Percentiles rank a stretch among this genome's conserved stretches.
Conservation (phyloP, 495 filamentous ascomycete species). For the Lichenothelia convexa region DNA sequence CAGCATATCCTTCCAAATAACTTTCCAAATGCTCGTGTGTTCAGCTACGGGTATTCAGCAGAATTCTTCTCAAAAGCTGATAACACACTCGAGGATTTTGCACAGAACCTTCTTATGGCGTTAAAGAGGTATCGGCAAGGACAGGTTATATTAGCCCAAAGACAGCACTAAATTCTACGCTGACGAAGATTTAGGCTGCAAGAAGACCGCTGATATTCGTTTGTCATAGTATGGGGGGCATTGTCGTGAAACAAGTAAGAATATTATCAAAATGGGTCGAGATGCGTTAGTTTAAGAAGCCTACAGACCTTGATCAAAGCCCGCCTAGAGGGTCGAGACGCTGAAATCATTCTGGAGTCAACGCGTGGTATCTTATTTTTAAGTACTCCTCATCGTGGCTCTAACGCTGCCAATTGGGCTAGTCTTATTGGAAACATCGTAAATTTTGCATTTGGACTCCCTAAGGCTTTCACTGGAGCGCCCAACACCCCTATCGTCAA, state of each 20-base stretch:
- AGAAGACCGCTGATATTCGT: slow-evolving; percentile 11
- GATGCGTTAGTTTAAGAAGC: neutral
- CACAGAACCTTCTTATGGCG: slow-evolving; percentile 1
- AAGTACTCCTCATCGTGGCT: slow-evolving; percentile 12
- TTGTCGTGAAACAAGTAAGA: slow-evolving; percentile 14
- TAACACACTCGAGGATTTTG: slow-evolving; percentile 5
- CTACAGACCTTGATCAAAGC: slow-evolving; percentile 6
- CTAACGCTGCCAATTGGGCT: slow-evolving; percentile 1
- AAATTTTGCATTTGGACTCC: slow-evolving; percentile 3
- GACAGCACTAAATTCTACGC: neutral
- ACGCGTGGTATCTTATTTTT: slow-evolving; percentile 9
- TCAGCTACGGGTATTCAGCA: slow-evolving; percentile 10
- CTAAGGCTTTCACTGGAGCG: neutral
- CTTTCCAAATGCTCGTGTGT: slow-evolving; percentile 9
- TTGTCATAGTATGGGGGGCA: slow-evolving; percentile 12
- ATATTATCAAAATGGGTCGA: neutral
- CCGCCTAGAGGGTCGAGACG: slow-evolving; percentile 1
- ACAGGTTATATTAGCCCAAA: neutral
- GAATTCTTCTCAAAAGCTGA: slow-evolving; percentile 6
- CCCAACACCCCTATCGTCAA: slow-evolving; percentile 5
- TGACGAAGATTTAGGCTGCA: neutral
- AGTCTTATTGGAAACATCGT: slow-evolving; percentile 7
- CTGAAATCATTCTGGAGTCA: slow-evolving; percentile 2
- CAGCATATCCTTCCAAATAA: slow-evolving; percentile 6
- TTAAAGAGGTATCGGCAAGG: neutral